Evolutionary conservation across 306 rosid genomes (phyloP).

Genomic region (Mimosa bimucronata): DNA sequence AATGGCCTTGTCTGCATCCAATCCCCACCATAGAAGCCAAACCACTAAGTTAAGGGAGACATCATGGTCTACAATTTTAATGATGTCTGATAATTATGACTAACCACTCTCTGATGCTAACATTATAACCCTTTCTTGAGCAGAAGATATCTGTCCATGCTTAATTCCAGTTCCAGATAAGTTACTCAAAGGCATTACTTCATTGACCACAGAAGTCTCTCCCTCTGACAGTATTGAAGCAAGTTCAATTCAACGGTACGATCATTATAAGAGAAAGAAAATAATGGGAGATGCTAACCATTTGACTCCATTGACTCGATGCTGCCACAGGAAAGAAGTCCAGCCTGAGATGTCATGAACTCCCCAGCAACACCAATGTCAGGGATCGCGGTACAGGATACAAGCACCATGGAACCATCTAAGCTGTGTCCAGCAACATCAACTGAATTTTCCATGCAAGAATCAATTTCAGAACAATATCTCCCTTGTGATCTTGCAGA

Average conservation of each 20-base stretch:
- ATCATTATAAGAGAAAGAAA: background rate
- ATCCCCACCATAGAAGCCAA: background rate
- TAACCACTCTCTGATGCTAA: slow-evolving; percentile 35
- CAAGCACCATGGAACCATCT: slow-evolving; percentile 29
- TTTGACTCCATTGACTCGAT: slow-evolving; percentile 42
- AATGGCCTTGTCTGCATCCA: slow-evolving; percentile 7
- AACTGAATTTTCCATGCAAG: slow-evolving; percentile 37
- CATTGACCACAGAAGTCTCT: slow-evolving; percentile 35
- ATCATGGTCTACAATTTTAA: background rate
- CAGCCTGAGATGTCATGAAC: slow-evolving; percentile 32
- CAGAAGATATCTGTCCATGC: slow-evolving; percentile 30
- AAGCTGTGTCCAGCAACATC: slow-evolving; percentile 36
- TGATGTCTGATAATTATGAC: background rate
- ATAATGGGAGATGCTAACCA: slow-evolving; percentile 55
- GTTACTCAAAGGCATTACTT: slow-evolving; percentile 34
- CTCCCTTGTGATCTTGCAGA: slow-evolving; percentile 41
- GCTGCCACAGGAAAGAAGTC: slow-evolving; percentile 43
- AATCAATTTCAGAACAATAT: slow-evolving; percentile 29
- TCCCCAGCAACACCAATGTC: slow-evolving; percentile 35
- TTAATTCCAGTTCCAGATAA: slow-evolving; percentile 32
- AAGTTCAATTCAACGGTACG: slow-evolving; percentile 10
- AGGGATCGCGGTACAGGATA: slow-evolving; percentile 35
- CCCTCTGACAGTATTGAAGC: slow-evolving; percentile 37
- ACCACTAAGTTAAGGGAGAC: slow-evolving; percentile 9
- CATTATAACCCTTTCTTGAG: slow-evolving; percentile 36